Conservation (phyloP, 305 asterid genomes). For the Euphrasia arctica region DNA sequence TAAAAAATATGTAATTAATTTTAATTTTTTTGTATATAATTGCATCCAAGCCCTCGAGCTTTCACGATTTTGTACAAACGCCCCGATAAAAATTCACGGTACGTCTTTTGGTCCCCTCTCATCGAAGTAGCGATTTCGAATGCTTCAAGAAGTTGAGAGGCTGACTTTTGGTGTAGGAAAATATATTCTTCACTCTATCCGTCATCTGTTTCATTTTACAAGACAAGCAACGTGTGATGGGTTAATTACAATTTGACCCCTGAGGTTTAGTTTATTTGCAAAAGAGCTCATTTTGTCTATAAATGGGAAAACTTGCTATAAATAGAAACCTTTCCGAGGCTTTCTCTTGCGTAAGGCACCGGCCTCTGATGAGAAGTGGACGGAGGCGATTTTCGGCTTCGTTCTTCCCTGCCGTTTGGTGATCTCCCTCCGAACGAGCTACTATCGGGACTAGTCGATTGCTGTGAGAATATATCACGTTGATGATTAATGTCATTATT, state of each 20-base stretch:
- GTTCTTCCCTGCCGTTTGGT: constrained; percentile 37
- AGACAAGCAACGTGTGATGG: not conserved
- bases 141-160: constrained; percentile 62
- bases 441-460: constrained; percentile 28
- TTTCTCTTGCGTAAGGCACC: constrained; percentile 63
- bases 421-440: constrained; percentile 32
- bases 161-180: constrained; percentile 51
- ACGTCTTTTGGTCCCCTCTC: constrained; percentile 18
- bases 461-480: constrained; percentile 27
- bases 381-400: constrained; percentile 70
- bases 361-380: constrained; percentile 46
- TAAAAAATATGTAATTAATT: no score
- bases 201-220: constrained; percentile 46
- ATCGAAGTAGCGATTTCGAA: constrained; percentile 59
- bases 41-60: not conserved
- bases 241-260: not conserved
- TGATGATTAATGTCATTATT: not conserved
- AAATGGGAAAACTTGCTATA: not conserved
- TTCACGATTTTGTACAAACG: no score
- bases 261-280: not conserved
- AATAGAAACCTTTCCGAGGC: constrained; percentile 61
- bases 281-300: not conserved
- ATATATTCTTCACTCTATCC: constrained; percentile 45
- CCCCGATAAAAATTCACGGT: no score
- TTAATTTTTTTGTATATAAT: no score